phyloP scores from a whole-genome alignment of 441 rosid genomes.

The Bocquillonia castaneifolia region DNA sequence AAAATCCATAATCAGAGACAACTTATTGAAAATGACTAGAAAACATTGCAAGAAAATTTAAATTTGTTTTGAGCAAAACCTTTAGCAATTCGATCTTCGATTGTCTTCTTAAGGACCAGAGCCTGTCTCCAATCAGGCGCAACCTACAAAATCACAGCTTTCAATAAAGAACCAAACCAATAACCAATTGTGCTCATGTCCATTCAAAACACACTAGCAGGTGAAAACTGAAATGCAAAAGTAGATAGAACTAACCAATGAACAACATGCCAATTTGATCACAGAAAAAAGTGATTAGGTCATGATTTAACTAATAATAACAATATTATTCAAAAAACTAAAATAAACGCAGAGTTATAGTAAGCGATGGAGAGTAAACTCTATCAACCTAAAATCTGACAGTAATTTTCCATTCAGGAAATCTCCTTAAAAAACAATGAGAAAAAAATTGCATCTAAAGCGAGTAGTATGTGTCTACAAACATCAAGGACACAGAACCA shows the following conservation, averaged over 20 bases:
- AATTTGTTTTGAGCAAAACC: slow-evolving; percentile 36
- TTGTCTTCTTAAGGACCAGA: slow-evolving; percentile 57
- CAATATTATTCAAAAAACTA: neutral
- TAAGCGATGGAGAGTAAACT: neutral
- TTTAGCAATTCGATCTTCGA: slow-evolving; percentile 72
- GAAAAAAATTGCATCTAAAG: neutral
- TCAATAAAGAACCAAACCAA: neutral
- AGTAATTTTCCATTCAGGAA: neutral
- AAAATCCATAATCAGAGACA: neutral
- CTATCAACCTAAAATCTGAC: neutral
- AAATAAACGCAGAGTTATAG: neutral
- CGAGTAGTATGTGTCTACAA: neutral
- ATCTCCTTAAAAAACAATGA: neutral
- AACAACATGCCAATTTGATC: neutral
- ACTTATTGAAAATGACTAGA: slow-evolving; percentile 1
- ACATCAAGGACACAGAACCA: neutral
- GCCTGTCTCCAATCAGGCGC: slow-evolving; percentile 98
- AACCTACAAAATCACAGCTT: slow-evolving; percentile 39
- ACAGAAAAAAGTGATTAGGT: neutral
- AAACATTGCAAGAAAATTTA: slow-evolving; percentile 1
- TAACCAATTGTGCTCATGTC: neutral
- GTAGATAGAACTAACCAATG: neutral
- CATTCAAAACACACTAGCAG: neutral
- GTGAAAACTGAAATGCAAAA: neutral
- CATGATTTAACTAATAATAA: neutral